Evolutionary conservation across 2,329 filamentous ascomycete genomes (phyloP).

Genomic region (Karstenula rhodostoma): DNA sequence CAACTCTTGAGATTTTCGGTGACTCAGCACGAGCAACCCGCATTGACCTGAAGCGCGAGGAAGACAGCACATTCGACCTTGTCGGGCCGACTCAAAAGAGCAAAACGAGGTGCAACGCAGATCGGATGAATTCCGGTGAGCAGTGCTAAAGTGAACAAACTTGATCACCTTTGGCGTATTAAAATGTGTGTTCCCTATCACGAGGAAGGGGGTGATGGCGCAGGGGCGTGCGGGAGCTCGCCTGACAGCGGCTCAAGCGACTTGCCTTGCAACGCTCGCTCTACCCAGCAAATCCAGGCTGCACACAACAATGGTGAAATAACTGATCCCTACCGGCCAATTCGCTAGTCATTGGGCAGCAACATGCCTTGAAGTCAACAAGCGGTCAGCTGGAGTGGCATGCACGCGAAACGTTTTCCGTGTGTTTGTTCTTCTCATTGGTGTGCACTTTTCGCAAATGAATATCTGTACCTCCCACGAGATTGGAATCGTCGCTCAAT

Average conservation of each 20-base stretch:
- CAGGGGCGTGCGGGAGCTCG: background rate
- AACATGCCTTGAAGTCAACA: slow-evolving; percentile 4
- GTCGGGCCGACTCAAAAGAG: slow-evolving; percentile 22
- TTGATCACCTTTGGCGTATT: slow-evolving; percentile 16
- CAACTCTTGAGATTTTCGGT: slow-evolving; percentile 20
- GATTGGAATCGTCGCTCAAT: slow-evolving; percentile 11
- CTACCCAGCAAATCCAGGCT: background rate
- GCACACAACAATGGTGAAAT: background rate
- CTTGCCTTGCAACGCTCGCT: background rate
- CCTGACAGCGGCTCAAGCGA: background rate
- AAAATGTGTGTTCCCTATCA: background rate
- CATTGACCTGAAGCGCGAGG: slow-evolving; percentile 24
- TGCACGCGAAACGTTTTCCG: slow-evolving; percentile 23
- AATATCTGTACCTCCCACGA: background rate
- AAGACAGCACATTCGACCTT: slow-evolving; percentile 17
- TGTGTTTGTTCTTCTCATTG: slow-evolving; percentile 3
- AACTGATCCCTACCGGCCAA: background rate
- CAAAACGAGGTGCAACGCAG: slow-evolving; percentile 21
- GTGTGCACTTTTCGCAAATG: background rate
- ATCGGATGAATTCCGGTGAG: slow-evolving; percentile 24
- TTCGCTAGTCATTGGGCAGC: slow-evolving; percentile 11
- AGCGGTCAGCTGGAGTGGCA: slow-evolving; percentile 25
- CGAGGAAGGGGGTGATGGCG: background rate
- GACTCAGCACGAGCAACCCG: slow-evolving; percentile 29
- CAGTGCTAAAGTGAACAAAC: slow-evolving; percentile 23